Conservation (phyloP, 2,329 filamentous ascomycete species). For the Epichloe scottii region DNA sequence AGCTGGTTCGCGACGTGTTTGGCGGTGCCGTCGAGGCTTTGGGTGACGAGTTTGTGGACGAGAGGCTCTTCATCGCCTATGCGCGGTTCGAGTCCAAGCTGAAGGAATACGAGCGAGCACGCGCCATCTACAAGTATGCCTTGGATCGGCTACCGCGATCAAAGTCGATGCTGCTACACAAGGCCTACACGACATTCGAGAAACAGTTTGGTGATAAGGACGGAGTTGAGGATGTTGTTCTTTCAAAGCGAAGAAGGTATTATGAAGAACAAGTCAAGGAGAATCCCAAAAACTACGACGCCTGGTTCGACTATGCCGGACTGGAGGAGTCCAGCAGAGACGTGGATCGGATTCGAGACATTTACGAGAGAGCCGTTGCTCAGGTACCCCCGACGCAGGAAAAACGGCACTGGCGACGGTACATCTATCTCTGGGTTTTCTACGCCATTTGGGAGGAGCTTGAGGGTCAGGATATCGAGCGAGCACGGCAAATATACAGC, state of each 20-base stretch:
- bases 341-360: constrained; percentile 70
- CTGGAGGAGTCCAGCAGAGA: constrained; percentile 81
- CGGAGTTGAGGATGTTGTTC: constrained; percentile 86
- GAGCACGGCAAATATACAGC: constrained; percentile 81
- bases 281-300: constrained; percentile 92
- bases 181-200: constrained; percentile 92
- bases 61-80: constrained; percentile 89
- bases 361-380: constrained; percentile 91
- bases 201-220: constrained; percentile 93
- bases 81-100: constrained; percentile 90
- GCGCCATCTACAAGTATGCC: constrained; percentile 95
- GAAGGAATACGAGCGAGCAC: constrained; percentile 85
- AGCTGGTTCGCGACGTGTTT: constrained; percentile 84
- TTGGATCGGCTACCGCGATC: constrained; percentile 83
- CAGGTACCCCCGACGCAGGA: constrained; percentile 91
- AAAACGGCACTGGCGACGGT: constrained; percentile 92
- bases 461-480: constrained; percentile 62
- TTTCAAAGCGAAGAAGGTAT: constrained; percentile 84
- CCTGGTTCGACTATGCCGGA: constrained; percentile 90
- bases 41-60: constrained; percentile 91
- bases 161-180: constrained; percentile 73
- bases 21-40: constrained; percentile 77
- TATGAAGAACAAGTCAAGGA: constrained; percentile 93
- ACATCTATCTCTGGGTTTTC: constrained; percentile 97
- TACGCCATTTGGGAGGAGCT: constrained; percentile 94